Evolutionary conservation across 805 yeast genomes (phyloP), one percentile per base, ranked within the genome.

Genomic region (Monosporozyma unispora): DNA sequence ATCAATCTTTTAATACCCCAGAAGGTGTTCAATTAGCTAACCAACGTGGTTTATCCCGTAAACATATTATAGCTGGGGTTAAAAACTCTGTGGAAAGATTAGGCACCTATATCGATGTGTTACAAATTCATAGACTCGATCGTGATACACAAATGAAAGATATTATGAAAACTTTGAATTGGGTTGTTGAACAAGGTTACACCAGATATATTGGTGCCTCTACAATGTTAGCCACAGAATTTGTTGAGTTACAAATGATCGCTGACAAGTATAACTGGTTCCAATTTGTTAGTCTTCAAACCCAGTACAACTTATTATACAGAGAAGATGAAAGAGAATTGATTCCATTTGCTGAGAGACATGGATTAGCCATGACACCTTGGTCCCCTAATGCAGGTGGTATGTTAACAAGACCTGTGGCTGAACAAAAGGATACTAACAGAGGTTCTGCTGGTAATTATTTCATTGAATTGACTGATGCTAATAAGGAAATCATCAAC

Each of bases 251-350:
- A 56, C 85, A 80, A 59, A 62, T 58, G 49, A 60, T 71, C 49
- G 84, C 85, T 9, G 81, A 79, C 48, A 67, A 67, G 18, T 21
- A 44, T 41, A 46, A 31, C 12, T 48, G 51, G 51, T 68, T 69
- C 51, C 78, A 78, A 59, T 81, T 81, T 53, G 69, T 81, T 48
- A 67, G 75, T 19, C 75, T 79, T 77, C 86, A 81, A 62, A 74
- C 74, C 53, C 75, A 67, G 57, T 78, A 79, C 63, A 79, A 78
- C 58, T 66, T 81, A 52, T 48, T 80, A 5, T 70, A 76, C 54
- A 67, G 87, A 12, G 84, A 80, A 57, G 85, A 80, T 48, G 87
- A 81, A 59, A 64, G 79, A n/a, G 86, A 81, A 58, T 68, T 79
- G 75, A 75, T 72, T 52, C 78, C 77, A 22, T 81, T 67, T 59